phyloP scores from a whole-genome alignment of 768 basidiomycete genomes.

The Guyanaporus albipodus region DNA sequence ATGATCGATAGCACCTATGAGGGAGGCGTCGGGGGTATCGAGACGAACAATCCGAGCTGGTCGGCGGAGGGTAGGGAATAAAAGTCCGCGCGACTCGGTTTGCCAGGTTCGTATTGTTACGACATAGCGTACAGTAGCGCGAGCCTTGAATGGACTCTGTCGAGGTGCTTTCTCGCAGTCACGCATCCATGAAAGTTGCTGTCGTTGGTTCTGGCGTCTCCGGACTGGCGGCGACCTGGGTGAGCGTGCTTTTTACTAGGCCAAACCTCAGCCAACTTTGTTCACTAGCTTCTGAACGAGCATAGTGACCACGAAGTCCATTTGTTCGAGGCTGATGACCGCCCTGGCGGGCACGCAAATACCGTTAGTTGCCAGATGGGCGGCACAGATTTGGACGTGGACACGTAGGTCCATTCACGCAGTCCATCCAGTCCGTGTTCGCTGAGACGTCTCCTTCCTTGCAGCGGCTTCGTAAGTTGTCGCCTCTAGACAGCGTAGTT shows the following conservation, averaged over 20 bases:
- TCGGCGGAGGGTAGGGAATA: slow-evolving; percentile 27
- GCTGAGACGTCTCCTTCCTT: neutral
- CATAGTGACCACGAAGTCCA: slow-evolving; percentile 72
- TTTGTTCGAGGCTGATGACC: slow-evolving; percentile 62
- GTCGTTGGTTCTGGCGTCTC: slow-evolving; percentile 78
- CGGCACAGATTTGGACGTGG: slow-evolving; percentile 50
- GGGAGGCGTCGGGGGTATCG: slow-evolving; percentile 60
- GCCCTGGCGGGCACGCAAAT: slow-evolving; percentile 75
- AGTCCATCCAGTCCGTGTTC: neutral
- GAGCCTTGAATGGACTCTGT: too few relatives aligned
- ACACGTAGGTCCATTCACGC: slow-evolving; percentile 50
- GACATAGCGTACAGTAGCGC: too few relatives aligned
- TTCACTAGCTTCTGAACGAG: slow-evolving; percentile 62
- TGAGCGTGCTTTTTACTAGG: slow-evolving; percentile 22
- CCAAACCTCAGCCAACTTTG: too few relatives aligned
- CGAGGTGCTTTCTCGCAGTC: too few relatives aligned
- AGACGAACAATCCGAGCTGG: slow-evolving; percentile 58
- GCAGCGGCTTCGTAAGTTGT: slow-evolving; percentile 53
- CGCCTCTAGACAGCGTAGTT: neutral
- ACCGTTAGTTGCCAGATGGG: slow-evolving; percentile 53
- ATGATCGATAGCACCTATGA: slow-evolving; percentile 55
- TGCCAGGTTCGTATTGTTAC: too few relatives aligned
- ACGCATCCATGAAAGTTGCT: slow-evolving; percentile 47
- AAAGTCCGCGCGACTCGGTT: neutral
- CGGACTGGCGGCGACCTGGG: slow-evolving; percentile 77